Evolutionary conservation across 129 eudicot species (phyloP).

Genomic region (Flaveria sonorensis): DNA sequence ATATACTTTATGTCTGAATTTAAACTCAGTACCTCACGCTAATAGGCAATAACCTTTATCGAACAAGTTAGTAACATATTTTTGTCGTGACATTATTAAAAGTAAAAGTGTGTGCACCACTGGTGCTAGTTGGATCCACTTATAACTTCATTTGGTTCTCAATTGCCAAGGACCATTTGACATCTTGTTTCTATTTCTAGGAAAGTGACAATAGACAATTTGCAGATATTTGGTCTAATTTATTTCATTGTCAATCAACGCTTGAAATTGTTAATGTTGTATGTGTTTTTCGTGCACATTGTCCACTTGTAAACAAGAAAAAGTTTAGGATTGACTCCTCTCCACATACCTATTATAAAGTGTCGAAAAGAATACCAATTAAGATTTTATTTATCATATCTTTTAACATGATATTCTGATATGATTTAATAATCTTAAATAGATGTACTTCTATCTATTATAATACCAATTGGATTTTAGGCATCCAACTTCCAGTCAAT

Average conservation of each 20-base stretch:
- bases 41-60: no score
- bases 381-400: not conserved
- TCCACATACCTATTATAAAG: constrained; percentile 13
- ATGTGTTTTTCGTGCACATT: not conserved
- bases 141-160: constrained; percentile 22
- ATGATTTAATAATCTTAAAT: not conserved
- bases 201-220: constrained; percentile 33
- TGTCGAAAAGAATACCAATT: constrained; percentile 2
- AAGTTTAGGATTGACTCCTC: constrained; percentile 21
- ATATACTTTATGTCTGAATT: no score
- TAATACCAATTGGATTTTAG: not conserved
- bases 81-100: constrained; percentile 22
- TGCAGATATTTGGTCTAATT: constrained; percentile 6
- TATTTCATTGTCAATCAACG: constrained; percentile 28
- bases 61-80: no score
- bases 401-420: constrained; percentile 3
- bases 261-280: not conserved
- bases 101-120: constrained; percentile 20
- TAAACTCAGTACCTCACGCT: no score
- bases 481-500: not conserved
- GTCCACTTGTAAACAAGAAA: constrained; percentile 27
- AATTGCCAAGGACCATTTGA: constrained; percentile 25
- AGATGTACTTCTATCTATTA: not conserved
- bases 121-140: constrained; percentile 22
- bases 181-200: constrained; percentile 29